Evolutionary conservation across 352 stramenopile genomes (phyloP).

Genomic region (Aphanomyces astaci): DNA sequence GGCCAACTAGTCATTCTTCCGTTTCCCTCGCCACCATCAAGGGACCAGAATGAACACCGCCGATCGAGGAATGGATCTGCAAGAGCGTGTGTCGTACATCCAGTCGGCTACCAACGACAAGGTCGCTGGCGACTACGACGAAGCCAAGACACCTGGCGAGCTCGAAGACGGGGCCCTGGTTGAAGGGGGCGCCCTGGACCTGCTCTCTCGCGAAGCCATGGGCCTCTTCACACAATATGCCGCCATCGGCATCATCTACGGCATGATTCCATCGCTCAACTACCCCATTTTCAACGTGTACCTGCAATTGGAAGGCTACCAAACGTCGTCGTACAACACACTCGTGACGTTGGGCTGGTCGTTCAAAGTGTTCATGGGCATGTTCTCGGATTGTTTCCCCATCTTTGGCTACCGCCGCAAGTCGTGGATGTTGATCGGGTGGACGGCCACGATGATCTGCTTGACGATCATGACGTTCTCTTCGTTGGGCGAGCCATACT

Average conservation of each 20-base stretch:
- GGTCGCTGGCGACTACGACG: conserved; percentile 13
- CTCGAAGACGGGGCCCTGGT: conserved; percentile 39
- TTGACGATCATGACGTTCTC: too few relatives aligned
- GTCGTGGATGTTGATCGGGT: too few relatives aligned
- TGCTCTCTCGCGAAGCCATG: conserved; percentile 12
- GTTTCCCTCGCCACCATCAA: neutral
- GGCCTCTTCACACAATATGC: conserved; percentile 17
- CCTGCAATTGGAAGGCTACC: conserved; percentile 17
- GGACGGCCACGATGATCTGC: too few relatives aligned
- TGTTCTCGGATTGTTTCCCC: conserved; percentile 43
- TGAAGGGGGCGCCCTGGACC: too few relatives aligned
- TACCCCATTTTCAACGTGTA: conserved; percentile 17
- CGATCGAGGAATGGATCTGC: neutral
- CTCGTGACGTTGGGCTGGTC: conserved; percentile 47
- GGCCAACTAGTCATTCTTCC: neutral
- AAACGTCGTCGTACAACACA: too few relatives aligned
- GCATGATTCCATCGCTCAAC: neutral
- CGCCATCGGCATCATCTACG: conserved; percentile 2
- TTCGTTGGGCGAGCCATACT: too few relatives aligned
- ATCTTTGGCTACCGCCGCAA: conserved; percentile 49
- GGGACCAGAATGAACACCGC: neutral
- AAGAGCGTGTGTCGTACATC: neutral
- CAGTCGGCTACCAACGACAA: neutral
- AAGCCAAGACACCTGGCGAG: conserved; percentile 22
- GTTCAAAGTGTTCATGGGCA: conserved; percentile 58